Conservation (phyloP, 345 rosid genomes). For the Aethionema arabicum region DNA sequence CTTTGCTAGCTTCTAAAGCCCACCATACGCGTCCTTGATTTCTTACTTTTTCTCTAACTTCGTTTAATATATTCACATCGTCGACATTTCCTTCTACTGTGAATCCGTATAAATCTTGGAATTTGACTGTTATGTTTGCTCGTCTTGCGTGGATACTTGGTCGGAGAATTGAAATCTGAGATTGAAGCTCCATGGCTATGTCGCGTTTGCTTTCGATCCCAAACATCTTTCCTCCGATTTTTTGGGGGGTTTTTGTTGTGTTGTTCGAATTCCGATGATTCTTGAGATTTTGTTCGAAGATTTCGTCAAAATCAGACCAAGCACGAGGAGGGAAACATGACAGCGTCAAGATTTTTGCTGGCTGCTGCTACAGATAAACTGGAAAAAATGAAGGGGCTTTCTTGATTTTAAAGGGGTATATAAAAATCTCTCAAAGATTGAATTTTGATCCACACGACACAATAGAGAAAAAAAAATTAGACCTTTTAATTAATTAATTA, state of each 20-base stretch:
- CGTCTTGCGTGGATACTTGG: slow-evolving; percentile 97
- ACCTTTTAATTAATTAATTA: too few species aligned
- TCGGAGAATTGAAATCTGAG: slow-evolving; percentile 78
- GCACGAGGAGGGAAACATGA: slow-evolving; percentile 41
- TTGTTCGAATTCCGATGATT: not conserved
- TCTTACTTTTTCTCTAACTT: slow-evolving; percentile 96
- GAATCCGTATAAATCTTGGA: slow-evolving; percentile 93
- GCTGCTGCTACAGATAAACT: slow-evolving; percentile 20
- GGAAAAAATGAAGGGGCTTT: slow-evolving; percentile 6
- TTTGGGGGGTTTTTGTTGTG: not conserved
- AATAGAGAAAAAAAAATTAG: too few species aligned
- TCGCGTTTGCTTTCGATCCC: slow-evolving; percentile 67
- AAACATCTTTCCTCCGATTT: slow-evolving; percentile 44
- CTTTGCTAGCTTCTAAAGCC: slow-evolving; percentile 98
- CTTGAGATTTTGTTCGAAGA: not conserved
- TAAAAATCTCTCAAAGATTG: slow-evolving; percentile 27
- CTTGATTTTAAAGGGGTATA: not conserved
- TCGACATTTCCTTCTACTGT: slow-evolving; percentile 98
- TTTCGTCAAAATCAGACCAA: slow-evolving; percentile 38
- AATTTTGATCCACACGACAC: too few species aligned
- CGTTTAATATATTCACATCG: slow-evolving; percentile 89
- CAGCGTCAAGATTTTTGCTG: slow-evolving; percentile 39
- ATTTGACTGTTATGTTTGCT: slow-evolving; percentile 85
- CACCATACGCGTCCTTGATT: slow-evolving; percentile 98
- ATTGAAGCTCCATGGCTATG: slow-evolving; percentile 61